phyloP scores from a whole-genome alignment of 73 alveolate species.

The Paramecium sonneborni region DNA sequence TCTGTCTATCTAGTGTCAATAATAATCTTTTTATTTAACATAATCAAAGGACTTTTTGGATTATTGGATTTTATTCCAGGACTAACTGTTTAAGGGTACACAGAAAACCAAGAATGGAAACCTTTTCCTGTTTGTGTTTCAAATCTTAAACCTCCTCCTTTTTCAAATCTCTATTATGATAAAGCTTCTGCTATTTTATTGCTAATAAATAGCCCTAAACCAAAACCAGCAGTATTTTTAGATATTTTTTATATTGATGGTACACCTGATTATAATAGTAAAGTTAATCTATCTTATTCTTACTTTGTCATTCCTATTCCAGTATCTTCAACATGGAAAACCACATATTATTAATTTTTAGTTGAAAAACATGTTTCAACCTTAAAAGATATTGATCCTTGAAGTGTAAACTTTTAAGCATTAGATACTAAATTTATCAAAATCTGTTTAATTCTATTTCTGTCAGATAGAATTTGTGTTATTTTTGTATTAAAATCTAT shows the following conservation, averaged over 20 bases:
- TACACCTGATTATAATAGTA: neutral
- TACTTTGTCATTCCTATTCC: constrained; percentile 22
- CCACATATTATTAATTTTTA: neutral
- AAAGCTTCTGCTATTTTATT: constrained; percentile 40
- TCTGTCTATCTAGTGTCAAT: constrained; percentile 28
- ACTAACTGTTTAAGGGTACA: neutral
- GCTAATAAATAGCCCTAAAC: neutral
- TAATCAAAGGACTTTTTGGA: constrained; percentile 5
- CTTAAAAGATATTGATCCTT: neutral
- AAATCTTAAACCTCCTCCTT: constrained; percentile 33
- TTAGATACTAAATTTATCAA: constrained; percentile 31
- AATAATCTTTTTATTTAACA: neutral
- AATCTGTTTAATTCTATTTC: constrained; percentile 32
- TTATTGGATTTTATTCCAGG: neutral
- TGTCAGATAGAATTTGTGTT: neutral
- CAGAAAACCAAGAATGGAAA: constrained; percentile 16
- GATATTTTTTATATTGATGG: neutral
- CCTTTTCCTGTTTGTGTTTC: constrained; percentile 1
- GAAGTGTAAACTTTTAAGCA: constrained; percentile 18
- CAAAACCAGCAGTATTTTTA: constrained; percentile 40
- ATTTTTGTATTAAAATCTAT: neutral
- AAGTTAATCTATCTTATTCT: constrained; percentile 11
- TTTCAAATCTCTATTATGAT: neutral
- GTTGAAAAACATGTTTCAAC: neutral
- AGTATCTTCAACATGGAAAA: constrained; percentile 26